Conservation (phyloP, 2,329 filamentous ascomycete genomes). For the Nemania sp. region DNA sequence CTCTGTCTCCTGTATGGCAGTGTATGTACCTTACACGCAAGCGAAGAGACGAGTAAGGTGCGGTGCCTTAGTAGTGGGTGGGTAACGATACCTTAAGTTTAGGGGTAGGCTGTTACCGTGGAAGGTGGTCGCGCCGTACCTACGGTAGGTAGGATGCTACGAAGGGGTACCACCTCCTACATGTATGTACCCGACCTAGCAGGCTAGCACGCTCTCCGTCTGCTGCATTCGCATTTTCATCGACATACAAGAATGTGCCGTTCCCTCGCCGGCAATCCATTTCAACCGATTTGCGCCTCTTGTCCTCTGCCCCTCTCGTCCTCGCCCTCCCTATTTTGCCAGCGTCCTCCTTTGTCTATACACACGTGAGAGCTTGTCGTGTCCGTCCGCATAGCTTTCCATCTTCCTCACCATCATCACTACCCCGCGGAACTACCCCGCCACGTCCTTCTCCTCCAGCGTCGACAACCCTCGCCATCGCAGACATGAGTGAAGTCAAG, state of each 20-base stretch:
- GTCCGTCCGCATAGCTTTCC: neutral
- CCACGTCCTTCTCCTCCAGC: conserved; percentile 20
- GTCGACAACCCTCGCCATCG: conserved; percentile 22
- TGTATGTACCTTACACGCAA: neutral
- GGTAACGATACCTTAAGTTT: neutral
- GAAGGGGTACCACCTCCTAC: neutral
- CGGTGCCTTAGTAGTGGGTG: neutral
- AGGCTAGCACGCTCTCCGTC: neutral
- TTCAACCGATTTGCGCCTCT: conserved; percentile 25
- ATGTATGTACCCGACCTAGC: too few relatives aligned
- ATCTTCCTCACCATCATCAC: neutral
- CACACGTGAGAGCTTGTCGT: neutral
- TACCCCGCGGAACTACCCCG: conserved; percentile 24
- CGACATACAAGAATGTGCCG: conserved; percentile 24
- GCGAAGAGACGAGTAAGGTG: conserved; percentile 5
- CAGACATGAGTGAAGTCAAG: conserved; percentile 55
- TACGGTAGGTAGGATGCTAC: neutral
- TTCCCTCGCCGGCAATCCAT: conserved; percentile 17
- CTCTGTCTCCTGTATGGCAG: neutral
- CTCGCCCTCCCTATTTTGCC: conserved; percentile 10
- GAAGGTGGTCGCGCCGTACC: neutral
- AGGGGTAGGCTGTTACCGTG: neutral
- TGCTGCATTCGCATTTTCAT: conserved; percentile 13
- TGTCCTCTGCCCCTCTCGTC: conserved; percentile 13
- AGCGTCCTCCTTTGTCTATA: conserved; percentile 9